Evolutionary conservation across 768 basidiomycete species (phyloP), one percentile per base, ranked within the genome.

Genomic region (Russula emetica): DNA sequence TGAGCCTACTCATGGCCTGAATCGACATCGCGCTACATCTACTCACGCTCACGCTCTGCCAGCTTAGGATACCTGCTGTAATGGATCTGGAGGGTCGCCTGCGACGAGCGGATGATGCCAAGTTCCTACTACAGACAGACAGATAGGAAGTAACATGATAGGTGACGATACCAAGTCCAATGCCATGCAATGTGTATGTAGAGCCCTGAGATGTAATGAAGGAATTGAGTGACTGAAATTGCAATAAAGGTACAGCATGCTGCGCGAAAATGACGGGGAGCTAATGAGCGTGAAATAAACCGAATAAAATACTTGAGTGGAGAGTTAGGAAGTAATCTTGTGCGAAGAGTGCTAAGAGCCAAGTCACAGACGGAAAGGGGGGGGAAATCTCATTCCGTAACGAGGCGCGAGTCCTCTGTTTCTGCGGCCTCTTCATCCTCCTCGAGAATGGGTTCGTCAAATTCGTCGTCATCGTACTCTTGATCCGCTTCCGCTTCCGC

Each of bases 391-490:
- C 58, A 40, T 51, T 63, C 53, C 14, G 59, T n/a, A 14, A 49
- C 54, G 10, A 13, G 32, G 30, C 30, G 26, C 16, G 59, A 44
- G 30, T 40, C 20, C 14, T 64, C 63, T 34, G 28, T 22, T 64
- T 68, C 67, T 1, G 47, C 38, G 1, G 49, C 40, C 38, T 85
- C 85, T 63, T 86, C 85, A 42, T 84, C 85, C 69, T 86, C 87
- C 72, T 88, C 87, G 20, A 80, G 75, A 62, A 89, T 87, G 30
- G 87, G 82, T 38, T 80, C 81, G 62, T 88, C 87, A 71, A 80
- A 78, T 38, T 87, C 86, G 47, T 83, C 85, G 51, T 87, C 86
- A 55, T 86, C 86, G 51, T 79, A 82, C 45, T 82, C 82, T 30
- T 67, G 69, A 53, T 74, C 74, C 18, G 55, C 67, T n/a, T 78